Conservation (phyloP, 306 rosid species). For the Rosa chinensis region DNA sequence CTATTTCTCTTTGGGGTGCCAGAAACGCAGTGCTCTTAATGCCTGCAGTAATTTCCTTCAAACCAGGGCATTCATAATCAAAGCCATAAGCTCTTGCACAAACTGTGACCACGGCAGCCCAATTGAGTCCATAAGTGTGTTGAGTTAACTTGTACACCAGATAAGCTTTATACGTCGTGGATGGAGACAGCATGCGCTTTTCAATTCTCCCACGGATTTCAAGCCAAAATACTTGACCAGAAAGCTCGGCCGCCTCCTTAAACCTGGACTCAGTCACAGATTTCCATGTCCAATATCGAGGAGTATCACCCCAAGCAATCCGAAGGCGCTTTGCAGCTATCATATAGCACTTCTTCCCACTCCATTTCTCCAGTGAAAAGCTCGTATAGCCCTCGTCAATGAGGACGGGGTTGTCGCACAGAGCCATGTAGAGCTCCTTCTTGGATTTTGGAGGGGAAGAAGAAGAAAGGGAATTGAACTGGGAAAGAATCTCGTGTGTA, state of each 20-base stretch:
- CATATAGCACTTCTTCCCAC: constrained; percentile 8
- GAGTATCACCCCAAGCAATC: constrained; percentile 54
- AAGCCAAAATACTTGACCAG: constrained; percentile 53
- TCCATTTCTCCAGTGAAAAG: constrained; percentile 47
- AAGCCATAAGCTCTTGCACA: background rate
- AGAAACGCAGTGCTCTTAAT: background rate
- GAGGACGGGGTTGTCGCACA: constrained; percentile 50
- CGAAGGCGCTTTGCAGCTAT: constrained; percentile 21
- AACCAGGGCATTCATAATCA: background rate
- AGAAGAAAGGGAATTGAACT: background rate
- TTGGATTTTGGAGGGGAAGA: constrained; percentile 29
- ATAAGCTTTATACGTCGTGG: constrained; percentile 50
- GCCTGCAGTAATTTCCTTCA: background rate
- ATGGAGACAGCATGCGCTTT: constrained; percentile 35
- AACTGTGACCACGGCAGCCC: background rate
- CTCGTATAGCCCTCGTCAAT: constrained; percentile 56
- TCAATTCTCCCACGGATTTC: constrained; percentile 56
- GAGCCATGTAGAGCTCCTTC: constrained; percentile 37
- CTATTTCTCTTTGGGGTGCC: too few relatives aligned
- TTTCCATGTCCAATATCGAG: constrained; percentile 55
- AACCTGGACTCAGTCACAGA: constrained; percentile 45
- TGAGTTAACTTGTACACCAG: constrained; percentile 58
- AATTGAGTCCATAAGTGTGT: too few relatives aligned
- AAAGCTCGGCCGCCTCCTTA: constrained; percentile 51
- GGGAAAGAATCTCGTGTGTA: constrained; percentile 14